These are phyloP conservation scores for Aureobasidium lini DNA, from an alignment of 2,329 filamentous ascomycete species.

Conservation along the genomic window DNA sequence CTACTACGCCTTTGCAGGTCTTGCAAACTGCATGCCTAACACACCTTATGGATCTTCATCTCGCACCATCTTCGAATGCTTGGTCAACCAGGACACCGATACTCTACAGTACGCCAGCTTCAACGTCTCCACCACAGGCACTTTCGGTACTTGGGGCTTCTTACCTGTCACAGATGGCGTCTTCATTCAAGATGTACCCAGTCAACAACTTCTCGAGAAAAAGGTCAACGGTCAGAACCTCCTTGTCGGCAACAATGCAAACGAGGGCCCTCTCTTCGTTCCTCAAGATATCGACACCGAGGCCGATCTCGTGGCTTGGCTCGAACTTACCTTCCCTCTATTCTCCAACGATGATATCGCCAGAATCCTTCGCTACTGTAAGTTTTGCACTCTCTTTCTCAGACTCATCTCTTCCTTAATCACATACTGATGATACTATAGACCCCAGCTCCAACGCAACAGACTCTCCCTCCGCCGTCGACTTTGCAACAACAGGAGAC, in stretches of 20 bases:
- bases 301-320: constrained; percentile 31
- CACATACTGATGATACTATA: background rate
- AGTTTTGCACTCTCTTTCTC: background rate
- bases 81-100: constrained; percentile 30
- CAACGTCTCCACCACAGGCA: constrained; percentile 27
- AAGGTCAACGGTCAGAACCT: constrained; percentile 34
- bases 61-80: constrained; percentile 36
- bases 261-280: constrained; percentile 42
- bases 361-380: constrained; percentile 27
- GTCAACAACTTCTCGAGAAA: constrained; percentile 29
- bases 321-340: constrained; percentile 32
- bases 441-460: constrained; percentile 21
- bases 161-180: constrained; percentile 37
- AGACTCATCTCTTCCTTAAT: constrained; percentile 16
- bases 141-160: constrained; percentile 37
- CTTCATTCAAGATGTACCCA: constrained; percentile 33
- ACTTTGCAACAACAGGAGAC: constrained; percentile 24
- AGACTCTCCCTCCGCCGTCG: constrained; percentile 17
- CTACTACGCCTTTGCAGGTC: constrained; percentile 40
- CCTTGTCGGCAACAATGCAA: constrained; percentile 39
- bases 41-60: constrained; percentile 27
- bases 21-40: constrained; percentile 33
- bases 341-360: constrained; percentile 33
- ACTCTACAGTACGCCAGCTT: constrained; percentile 33
- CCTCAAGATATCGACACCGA: constrained; percentile 37